Conservation (phyloP, 371 early-diverging fungal genomes). For the Mortierella sp. region DNA sequence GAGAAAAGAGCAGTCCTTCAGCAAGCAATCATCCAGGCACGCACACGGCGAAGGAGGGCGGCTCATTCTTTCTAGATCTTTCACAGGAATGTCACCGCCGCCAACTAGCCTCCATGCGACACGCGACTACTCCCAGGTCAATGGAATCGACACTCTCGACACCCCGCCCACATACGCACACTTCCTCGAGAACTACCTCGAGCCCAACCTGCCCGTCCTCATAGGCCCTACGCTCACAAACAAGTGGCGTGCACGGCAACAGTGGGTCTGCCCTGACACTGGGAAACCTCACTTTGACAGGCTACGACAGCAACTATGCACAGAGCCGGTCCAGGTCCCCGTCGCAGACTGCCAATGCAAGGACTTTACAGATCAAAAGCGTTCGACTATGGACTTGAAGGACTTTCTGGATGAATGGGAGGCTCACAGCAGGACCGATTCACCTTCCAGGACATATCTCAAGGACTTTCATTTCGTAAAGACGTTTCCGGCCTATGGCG, state of each 20-base stretch:
- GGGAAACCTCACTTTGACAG: slow-evolving; percentile 31
- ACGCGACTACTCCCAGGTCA: slow-evolving; percentile 39
- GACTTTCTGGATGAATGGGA: slow-evolving; percentile 70
- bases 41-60: neutral
- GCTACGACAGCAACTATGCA: slow-evolving; percentile 36
- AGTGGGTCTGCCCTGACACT: slow-evolving; percentile 66
- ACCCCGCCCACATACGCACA: slow-evolving; percentile 62
- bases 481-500: slow-evolving; percentile 63
- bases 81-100: slow-evolving; percentile 25
- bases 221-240: slow-evolving; percentile 69
- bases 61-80: slow-evolving; percentile 32
- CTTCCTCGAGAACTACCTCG: slow-evolving; percentile 67
- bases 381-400: slow-evolving; percentile 66
- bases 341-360: slow-evolving; percentile 71
- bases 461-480: slow-evolving; percentile 82
- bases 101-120: slow-evolving; percentile 21
- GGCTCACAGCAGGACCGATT: slow-evolving; percentile 13
- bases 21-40: neutral
- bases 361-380: slow-evolving; percentile 74
- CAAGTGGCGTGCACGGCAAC: slow-evolving; percentile 71
- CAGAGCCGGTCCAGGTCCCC: slow-evolving; percentile 61
- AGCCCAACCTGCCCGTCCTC: slow-evolving; percentile 73
- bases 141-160: slow-evolving; percentile 60
- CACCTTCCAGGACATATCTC: slow-evolving; percentile 62
- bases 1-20: slow-evolving; percentile 11